phyloP scores from a whole-genome alignment of 2,329 filamentous ascomycete genomes.

The Seiridium cupressi region DNA sequence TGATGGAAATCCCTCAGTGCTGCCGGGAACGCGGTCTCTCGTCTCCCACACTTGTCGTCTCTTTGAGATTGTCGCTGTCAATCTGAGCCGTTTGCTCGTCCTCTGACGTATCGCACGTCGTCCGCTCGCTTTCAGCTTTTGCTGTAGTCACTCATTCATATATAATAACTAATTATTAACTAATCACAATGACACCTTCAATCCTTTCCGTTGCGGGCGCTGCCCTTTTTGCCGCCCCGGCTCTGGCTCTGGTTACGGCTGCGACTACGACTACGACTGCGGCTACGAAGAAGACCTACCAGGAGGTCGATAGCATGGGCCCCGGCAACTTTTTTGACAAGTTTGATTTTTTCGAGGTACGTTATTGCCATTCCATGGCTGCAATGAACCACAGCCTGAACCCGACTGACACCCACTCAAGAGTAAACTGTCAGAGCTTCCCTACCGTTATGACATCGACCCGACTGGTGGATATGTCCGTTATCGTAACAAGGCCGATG shows the following conservation, averaged over 20 bases:
- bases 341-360: slow-evolving; percentile 40
- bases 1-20: neutral
- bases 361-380: neutral
- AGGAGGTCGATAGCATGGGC: slow-evolving; percentile 38
- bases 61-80: neutral
- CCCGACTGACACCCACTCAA: neutral
- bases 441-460: slow-evolving; percentile 37
- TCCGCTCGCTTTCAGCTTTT: slow-evolving; percentile 34
- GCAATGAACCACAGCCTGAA: neutral
- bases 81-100: slow-evolving; percentile 31
- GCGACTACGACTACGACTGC: too few relatives aligned
- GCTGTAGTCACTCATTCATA: slow-evolving; percentile 14
- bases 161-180: slow-evolving; percentile 17
- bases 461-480: slow-evolving; percentile 65
- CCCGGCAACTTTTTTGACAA: slow-evolving; percentile 45
- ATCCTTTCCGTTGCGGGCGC: slow-evolving; percentile 37
- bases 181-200: slow-evolving; percentile 37
- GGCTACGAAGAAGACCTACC: slow-evolving; percentile 27
- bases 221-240: slow-evolving; percentile 32
- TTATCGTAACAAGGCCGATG: slow-evolving; percentile 40
- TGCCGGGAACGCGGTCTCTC: neutral
- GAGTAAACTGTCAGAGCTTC: neutral
- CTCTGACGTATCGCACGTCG: slow-evolving; percentile 43
- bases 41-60: neutral
- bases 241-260: slow-evolving; percentile 16